Evolutionary conservation across 2,329 filamentous ascomycete species (phyloP), one percentile per base, ranked within the genome.

Genomic region (Elsinoe ampelina): DNA sequence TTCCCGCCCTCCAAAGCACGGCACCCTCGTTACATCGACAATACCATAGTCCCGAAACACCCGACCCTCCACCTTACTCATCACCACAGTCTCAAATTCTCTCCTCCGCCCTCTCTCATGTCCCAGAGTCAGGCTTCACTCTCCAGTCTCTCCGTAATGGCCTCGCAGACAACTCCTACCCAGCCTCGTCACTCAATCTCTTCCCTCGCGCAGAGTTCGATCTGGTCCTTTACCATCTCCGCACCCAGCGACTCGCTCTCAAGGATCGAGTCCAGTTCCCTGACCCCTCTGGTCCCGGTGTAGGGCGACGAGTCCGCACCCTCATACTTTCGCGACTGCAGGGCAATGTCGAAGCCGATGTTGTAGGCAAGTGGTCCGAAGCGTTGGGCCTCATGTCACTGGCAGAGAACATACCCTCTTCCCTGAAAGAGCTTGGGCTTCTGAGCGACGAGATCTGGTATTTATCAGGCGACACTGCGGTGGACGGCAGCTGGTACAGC

Each of bases 371-470:
- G 52, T 95, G 89, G 89, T 88, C 95, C 73, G 89, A 95, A 80
- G 93, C 92, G 43, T 78, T 97, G 2, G 90, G 89, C 3, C 77
- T 95, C 60, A 95, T 96, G 87, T 89, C 90, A 3, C 84, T 95
- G 58, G 87, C 89, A 0, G 81, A 79, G 59, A 86, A 92, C 69
- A 79, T 95, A 34, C 82, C 89, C 0, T 73, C 82, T 7, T 91
- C 90, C 0, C 69, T 96, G 2, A 79, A 79, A 43, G 93, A 97
- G 73, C 80, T 98, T 3, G 84, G 86, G 41, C 77, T 80, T 51
- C 81, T 98, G 3, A 81, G 86, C n/a, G 92, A 96, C 69, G 93
- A 98, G 70, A 95, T 98, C 54, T 88, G 87, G 79, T 90, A 87
- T 66, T 81, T 95, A 3, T 82, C 92, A 0, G 89, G 89, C 52